phyloP scores from a whole-genome alignment of 306 rosid genomes.

The Alnus rubra region DNA sequence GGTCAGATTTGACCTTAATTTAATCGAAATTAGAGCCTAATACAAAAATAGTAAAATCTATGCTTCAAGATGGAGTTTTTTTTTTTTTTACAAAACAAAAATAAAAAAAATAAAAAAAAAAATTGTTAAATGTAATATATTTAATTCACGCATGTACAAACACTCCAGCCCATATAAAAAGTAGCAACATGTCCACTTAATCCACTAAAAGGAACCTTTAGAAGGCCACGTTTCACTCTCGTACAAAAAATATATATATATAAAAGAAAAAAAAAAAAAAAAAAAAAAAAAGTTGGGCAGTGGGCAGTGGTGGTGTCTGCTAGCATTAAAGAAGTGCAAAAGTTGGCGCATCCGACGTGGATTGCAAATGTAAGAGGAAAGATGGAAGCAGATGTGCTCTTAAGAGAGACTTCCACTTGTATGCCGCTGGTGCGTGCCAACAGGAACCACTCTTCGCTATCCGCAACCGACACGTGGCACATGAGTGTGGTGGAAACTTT shows the following conservation, averaged over 20 bases:
- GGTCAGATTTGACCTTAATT: no score
- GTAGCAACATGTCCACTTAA: background rate
- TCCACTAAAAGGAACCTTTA: background rate
- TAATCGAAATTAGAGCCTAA: no score
- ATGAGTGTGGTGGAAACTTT: background rate
- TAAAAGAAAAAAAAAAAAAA: background rate
- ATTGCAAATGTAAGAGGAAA: conserved; percentile 24
- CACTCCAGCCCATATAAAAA: background rate
- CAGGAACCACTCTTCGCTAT: background rate
- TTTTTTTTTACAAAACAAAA: no score
- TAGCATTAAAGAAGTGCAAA: background rate
- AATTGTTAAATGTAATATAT: background rate
- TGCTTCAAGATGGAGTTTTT: no score
- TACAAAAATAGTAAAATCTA: no score
- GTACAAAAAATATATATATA: background rate
- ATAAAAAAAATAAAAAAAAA: no score
- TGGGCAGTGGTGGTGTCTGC: background rate
- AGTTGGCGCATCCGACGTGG: conserved; percentile 22
- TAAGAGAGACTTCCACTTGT: conserved; percentile 20
- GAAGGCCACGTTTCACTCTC: background rate
- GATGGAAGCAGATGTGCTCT: conserved; percentile 12
- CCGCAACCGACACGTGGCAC: conserved; percentile 26
- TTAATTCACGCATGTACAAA: background rate
- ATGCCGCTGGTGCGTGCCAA: background rate
- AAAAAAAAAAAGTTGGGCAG: background rate